A percentile compares a stretch with the other conserved stretches of the same genome.
Conservation (phyloP, 495 filamentous ascomycete genomes). For the Annulohypoxylon nitens region DNA sequence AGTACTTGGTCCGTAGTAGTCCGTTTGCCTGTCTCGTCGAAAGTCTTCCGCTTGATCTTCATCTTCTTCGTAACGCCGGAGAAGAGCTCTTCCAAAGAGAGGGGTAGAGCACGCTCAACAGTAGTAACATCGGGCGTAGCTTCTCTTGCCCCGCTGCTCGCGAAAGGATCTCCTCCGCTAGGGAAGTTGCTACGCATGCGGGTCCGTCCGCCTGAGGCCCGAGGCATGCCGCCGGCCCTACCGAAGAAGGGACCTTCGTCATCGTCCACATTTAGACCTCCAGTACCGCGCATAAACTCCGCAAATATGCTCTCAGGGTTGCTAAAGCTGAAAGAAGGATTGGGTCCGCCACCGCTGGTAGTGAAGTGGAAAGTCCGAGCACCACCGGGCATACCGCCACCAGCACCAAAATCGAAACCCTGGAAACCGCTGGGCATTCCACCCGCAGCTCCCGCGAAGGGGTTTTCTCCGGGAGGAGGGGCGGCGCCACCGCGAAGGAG, state of each 20-base stretch:
- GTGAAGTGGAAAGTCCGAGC: constrained; percentile 80
- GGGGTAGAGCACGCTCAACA: constrained; percentile 82
- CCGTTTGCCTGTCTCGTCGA: constrained; percentile 85
- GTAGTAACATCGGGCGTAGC: constrained; percentile 89
- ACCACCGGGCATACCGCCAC: constrained; percentile 58
- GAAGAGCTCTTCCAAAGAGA: constrained; percentile 90
- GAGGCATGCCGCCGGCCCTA: constrained; percentile 55
- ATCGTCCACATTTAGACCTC: constrained; percentile 60
- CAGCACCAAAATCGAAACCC: constrained; percentile 66
- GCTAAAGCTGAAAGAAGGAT: constrained; percentile 84
- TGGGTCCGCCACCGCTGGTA: constrained; percentile 60
- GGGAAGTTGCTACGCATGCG: constrained; percentile 57
- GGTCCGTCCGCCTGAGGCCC: constrained; percentile 54
- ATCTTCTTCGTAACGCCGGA: constrained; percentile 92
- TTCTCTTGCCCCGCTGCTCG: constrained; percentile 60
- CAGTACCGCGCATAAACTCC: constrained; percentile 76
- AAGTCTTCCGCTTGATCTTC: constrained; percentile 96
- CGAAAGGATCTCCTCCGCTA: constrained; percentile 57
- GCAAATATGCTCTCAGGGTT: constrained; percentile 86
- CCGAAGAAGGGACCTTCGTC: constrained; percentile 50
- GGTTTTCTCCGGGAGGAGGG: constrained; percentile 71
- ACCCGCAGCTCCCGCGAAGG: constrained; percentile 63
- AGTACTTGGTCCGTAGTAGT: constrained; percentile 88
- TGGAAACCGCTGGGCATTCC: constrained; percentile 62
- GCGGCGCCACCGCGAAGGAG: constrained; percentile 84